phyloP scores from a whole-genome alignment of 2,329 filamentous ascomycete species.

The Neophaeococcomyces aloes region DNA sequence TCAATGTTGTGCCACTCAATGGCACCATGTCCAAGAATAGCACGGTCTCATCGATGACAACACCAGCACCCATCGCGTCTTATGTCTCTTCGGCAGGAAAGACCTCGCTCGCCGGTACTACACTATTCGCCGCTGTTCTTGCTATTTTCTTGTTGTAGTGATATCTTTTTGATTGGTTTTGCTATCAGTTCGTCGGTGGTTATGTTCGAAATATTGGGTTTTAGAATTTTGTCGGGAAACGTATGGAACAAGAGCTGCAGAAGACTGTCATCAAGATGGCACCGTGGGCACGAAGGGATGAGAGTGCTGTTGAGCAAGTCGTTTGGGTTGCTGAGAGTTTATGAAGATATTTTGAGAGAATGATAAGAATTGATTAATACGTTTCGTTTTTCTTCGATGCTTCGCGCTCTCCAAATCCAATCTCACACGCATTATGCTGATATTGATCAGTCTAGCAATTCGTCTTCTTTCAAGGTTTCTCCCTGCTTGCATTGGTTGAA shows the following conservation, averaged over 20 bases:
- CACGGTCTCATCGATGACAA: neutral
- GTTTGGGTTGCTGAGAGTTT: constrained; percentile 1
- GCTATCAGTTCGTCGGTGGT: too few relatives aligned
- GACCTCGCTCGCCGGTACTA: neutral
- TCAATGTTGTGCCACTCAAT: constrained; percentile 1
- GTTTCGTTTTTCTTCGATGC: neutral
- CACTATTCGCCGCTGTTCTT: constrained; percentile 5
- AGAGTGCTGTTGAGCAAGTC: neutral
- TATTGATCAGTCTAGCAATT: too few relatives aligned
- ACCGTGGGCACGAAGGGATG: neutral
- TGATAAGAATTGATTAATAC: constrained; percentile 4
- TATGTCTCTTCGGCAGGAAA: constrained; percentile 3
- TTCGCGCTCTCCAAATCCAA: too few relatives aligned
- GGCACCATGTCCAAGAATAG: neutral
- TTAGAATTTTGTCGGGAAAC: neutral
- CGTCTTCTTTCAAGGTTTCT: too few relatives aligned
- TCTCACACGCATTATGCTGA: too few relatives aligned
- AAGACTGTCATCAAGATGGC: neutral
- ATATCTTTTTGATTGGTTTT: neutral
- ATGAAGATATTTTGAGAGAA: constrained; percentile 1
- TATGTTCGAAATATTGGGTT: neutral
- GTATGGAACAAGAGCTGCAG: neutral
- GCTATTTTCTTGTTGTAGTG: constrained; percentile 4
- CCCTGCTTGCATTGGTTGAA: neutral
- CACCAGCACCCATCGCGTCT: neutral